These are phyloP conservation scores for Trametes polyzona DNA, from an alignment of 1,284 basidiomycete species.

Conservation along the genomic window DNA sequence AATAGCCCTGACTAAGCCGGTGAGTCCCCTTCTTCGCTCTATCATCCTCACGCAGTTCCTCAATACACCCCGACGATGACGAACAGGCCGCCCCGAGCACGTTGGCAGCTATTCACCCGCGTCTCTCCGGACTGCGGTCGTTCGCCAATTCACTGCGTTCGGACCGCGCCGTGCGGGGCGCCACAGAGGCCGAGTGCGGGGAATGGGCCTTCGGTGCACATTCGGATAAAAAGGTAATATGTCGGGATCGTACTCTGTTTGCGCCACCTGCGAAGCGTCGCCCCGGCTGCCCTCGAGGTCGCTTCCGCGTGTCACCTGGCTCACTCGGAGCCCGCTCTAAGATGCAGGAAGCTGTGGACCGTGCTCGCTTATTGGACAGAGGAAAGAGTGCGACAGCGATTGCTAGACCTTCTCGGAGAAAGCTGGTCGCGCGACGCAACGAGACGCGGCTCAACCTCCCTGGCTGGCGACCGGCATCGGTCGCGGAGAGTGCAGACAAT, in stretches of 20 bases:
- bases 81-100: background rate
- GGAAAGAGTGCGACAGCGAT: background rate
- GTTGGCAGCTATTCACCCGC: constrained; percentile 1
- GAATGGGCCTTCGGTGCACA: constrained; percentile 20
- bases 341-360: background rate
- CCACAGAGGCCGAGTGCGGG: constrained; percentile 8
- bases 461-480: background rate
- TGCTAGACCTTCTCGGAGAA: constrained; percentile 18
- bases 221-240: constrained; percentile 23
- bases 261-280: constrained; percentile 1
- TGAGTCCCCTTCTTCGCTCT: background rate
- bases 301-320: constrained; percentile 8
- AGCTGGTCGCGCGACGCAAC: constrained; percentile 10
- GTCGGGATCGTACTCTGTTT: constrained; percentile 9
- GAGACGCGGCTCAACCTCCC: constrained; percentile 6
- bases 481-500: constrained; percentile 1
- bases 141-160: constrained; percentile 3
- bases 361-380: background rate
- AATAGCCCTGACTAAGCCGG: background rate
- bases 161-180: constrained; percentile 14
- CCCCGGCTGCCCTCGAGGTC: constrained; percentile 1
- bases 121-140: background rate
- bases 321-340: background rate
- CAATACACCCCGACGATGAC: constrained; percentile 8
- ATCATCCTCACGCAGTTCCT: background rate